Percentiles rank a stretch among this genome's conserved stretches.
phyloP scores from a whole-genome alignment of 306 rosid species.

The Nissolia schottii region DNA sequence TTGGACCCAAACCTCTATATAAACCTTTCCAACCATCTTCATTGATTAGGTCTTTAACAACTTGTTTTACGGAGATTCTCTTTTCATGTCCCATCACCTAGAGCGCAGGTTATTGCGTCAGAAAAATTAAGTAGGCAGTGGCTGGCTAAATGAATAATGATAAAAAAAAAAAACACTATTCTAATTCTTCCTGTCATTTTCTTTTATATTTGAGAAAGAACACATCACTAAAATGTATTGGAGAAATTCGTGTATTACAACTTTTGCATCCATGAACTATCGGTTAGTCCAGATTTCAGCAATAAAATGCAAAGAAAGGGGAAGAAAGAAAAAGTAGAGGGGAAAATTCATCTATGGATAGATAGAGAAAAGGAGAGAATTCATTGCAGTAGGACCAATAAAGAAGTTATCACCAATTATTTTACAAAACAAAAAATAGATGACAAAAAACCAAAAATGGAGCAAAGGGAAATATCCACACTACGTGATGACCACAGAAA shows the following conservation, averaged over 20 bases:
- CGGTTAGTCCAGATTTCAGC: not conserved
- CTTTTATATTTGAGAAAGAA: not conserved
- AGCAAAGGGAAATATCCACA: not conserved
- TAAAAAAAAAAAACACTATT: not conserved
- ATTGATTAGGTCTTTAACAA: slow-evolving; percentile 57
- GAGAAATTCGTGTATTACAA: not conserved
- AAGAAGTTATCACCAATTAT: not conserved
- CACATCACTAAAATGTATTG: not conserved
- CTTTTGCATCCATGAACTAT: slow-evolving; percentile 9
- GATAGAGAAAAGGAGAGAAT: not conserved
- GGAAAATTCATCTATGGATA: not conserved
- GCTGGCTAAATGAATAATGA: slow-evolving; percentile 2
- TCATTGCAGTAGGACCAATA: not conserved
- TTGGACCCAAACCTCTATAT: slow-evolving; percentile 89
- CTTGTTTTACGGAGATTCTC: slow-evolving; percentile 62
- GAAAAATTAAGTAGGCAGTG: not conserved
- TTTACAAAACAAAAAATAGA: not conserved
- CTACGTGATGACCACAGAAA: not conserved
- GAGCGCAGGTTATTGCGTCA: slow-evolving; percentile 22
- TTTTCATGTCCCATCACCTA: slow-evolving; percentile 74
- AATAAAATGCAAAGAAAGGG: not conserved
- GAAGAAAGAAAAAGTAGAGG: not conserved
- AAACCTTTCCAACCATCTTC: slow-evolving; percentile 96
- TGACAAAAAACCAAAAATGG: not conserved
- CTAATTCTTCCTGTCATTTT: not conserved